Percentiles rank a stretch among this genome's conserved stretches.
These are phyloP conservation scores for Primulina tabacum DNA, from an alignment of 257 asterid species.

Conservation along the genomic window DNA sequence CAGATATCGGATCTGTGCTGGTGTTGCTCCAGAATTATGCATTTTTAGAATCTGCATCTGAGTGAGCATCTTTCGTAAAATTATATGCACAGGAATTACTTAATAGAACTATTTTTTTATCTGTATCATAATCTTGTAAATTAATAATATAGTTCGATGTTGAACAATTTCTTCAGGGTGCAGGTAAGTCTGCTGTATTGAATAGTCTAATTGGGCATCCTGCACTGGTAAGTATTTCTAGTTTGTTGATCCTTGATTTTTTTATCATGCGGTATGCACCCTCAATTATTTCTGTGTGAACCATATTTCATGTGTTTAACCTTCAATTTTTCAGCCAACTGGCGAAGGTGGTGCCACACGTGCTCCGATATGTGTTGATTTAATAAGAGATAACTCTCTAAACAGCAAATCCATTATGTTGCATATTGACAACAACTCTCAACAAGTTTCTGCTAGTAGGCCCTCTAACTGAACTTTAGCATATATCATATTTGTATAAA, in stretches of 20 bases:
- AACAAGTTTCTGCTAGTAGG: constrained; percentile 67
- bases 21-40: neutral
- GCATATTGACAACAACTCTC: constrained; percentile 63
- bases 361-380: constrained; percentile 61
- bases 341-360: constrained; percentile 88
- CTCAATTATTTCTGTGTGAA: neutral
- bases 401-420: constrained; percentile 59
- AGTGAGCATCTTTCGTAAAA: neutral
- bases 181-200: constrained; percentile 86
- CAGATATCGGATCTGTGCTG: neutral
- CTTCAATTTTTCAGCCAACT: constrained; percentile 53
- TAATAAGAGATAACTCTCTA: constrained; percentile 56
- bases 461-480: constrained; percentile 29
- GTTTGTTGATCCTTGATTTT: neutral
- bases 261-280: neutral
- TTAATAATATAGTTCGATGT: neutral
- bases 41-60: neutral
- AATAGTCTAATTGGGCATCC: constrained; percentile 97
- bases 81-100: neutral
- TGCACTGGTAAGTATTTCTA: constrained; percentile 62
- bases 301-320: neutral
- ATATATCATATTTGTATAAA: constrained; percentile 18
- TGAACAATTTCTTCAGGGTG: constrained; percentile 20
- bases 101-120: too few relatives aligned
- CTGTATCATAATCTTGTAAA: neutral